Conservation (phyloP, 257 asterid genomes). For the Rubia yunnanensis region DNA sequence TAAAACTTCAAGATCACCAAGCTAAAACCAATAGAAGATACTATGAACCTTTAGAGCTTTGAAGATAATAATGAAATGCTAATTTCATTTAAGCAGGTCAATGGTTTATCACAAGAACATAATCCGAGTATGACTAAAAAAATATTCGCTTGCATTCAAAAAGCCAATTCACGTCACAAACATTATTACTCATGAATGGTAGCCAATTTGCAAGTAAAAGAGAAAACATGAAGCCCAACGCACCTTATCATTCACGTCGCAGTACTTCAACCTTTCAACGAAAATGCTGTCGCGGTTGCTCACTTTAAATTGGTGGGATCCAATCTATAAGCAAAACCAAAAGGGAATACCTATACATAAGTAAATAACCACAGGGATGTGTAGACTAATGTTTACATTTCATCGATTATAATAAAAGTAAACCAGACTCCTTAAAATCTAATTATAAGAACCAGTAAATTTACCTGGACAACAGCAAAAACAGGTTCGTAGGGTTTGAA, state of each 20-base stretch:
- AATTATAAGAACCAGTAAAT: background rate
- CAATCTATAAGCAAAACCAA: slow-evolving; percentile 43
- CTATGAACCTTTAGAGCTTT: background rate
- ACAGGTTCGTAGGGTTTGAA: slow-evolving; percentile 61
- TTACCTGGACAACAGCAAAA: slow-evolving; percentile 80
- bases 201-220: background rate
- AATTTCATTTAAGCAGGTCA: background rate
- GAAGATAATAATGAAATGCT: background rate
- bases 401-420: background rate
- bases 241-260: slow-evolving; percentile 90
- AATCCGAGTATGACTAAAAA: background rate
- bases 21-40: background rate
- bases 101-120: background rate
- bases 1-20: background rate
- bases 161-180: background rate
- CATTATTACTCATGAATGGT: background rate
- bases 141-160: background rate
- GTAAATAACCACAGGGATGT: background rate
- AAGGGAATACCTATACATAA: background rate
- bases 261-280: slow-evolving; percentile 72
- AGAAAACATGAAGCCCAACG: slow-evolving; percentile 9
- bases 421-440: background rate
- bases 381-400: background rate
- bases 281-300: slow-evolving; percentile 78
- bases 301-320: slow-evolving; percentile 93